Evolutionary conservation across 352 stramenopile species (phyloP), one percentile per base, ranked within the genome.

Genomic region (Thalassiosira livingstoniorum): DNA sequence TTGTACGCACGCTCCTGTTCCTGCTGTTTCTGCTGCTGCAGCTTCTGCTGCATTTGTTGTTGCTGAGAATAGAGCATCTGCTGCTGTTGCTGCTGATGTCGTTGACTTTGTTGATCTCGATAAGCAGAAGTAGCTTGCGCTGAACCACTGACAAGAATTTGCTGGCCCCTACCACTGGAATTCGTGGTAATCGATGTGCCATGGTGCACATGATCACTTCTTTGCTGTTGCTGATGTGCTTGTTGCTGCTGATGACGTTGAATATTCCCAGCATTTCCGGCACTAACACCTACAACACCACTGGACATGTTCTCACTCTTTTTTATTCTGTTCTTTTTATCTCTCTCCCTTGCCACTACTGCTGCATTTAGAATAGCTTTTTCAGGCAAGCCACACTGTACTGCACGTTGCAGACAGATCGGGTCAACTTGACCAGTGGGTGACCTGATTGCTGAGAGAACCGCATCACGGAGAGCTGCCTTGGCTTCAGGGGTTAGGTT

Each of bases 341-440:
- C 89, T 34, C 84, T 78, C 60, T 92, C 78, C 37, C 86, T 25
- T 13, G 91, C 91, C 15, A 94, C 87, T 15, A 78, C 45, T 11
- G 88, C 91, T 35, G 91, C 91, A 80, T 95, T 95, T 15, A 93
- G 37, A 60, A 95, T 93, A 23, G 91, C 88, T 69, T 92, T 69
- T 72, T 89, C 72, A 0, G 89, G 86, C 23, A 95, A 57, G 23
- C 89, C 89, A 27, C 89, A 86, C 13, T 75, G 76, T 47, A 92
- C 73, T 7, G 91, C 91, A 67, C 67, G 78, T 72, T 91, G 76
- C 62, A 95, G 80, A 4, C 89, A 75, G 18, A 67, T 62, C 7
- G 86, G 83, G 69, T 87, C 86, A 31, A 95, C 82, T 25, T 82
- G 45, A 5, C 91, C 91, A 35, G 74, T 72, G 11, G 90, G 89